phyloP scores from a whole-genome alignment of 768 basidiomycete species.

The Aureoboletus auriporus region DNA sequence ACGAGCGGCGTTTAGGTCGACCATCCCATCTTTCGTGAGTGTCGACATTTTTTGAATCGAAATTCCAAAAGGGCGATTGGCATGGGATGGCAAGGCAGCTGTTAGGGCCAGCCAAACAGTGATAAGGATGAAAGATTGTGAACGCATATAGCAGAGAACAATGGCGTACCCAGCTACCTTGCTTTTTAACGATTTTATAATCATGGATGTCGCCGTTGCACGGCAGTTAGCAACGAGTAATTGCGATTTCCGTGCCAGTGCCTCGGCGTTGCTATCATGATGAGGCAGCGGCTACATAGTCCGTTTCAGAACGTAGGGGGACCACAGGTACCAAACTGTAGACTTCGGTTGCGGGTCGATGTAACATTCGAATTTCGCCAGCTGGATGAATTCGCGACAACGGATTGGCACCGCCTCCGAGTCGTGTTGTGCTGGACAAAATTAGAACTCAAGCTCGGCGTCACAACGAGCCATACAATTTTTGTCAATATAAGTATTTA shows the following conservation, averaged over 20 bases:
- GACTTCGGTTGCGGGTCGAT: too few species aligned
- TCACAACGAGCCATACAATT: too few species aligned
- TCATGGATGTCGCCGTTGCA: background rate
- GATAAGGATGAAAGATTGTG: slow-evolving; percentile 1
- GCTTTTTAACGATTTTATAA: slow-evolving; percentile 5
- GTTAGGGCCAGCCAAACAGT: slow-evolving; percentile 14
- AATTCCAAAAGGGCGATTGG: slow-evolving; percentile 8
- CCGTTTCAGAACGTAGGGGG: too few species aligned
- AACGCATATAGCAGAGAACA: slow-evolving; percentile 9
- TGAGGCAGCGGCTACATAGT: background rate
- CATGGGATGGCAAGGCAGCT: slow-evolving; percentile 11
- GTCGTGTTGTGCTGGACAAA: too few species aligned
- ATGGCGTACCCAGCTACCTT: background rate
- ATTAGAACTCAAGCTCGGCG: too few species aligned
- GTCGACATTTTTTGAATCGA: slow-evolving; percentile 14
- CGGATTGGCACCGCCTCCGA: too few species aligned
- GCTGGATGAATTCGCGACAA: too few species aligned
- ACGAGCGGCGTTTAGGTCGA: slow-evolving; percentile 13
- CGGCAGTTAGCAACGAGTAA: background rate
- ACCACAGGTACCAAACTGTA: too few species aligned
- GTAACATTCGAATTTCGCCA: too few species aligned
- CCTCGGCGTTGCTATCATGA: background rate
- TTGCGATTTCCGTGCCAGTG: background rate
- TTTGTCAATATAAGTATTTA: too few species aligned
- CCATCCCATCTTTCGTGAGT: slow-evolving; percentile 10